These are phyloP conservation scores for Coemansia sp. DNA, from an alignment of 192 early-diverging fungal genomes.

Conservation along the genomic window DNA sequence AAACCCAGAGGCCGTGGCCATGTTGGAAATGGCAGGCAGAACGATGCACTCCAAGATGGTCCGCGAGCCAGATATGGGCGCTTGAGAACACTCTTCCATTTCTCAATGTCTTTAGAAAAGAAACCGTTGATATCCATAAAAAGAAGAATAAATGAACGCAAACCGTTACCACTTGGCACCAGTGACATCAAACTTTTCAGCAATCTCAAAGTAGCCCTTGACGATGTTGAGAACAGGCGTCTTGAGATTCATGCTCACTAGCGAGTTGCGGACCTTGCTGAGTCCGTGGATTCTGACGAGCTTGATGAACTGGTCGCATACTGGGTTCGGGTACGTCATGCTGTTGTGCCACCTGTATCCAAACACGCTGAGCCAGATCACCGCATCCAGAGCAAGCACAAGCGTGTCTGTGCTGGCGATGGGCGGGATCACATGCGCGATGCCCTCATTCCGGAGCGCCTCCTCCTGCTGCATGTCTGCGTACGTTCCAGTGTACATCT, in stretches of 20 bases:
- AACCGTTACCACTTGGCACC: slow-evolving; percentile 65
- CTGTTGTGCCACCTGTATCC: slow-evolving; percentile 92
- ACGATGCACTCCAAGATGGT: slow-evolving; percentile 64
- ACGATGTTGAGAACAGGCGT: slow-evolving; percentile 76
- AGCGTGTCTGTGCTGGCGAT: slow-evolving; percentile 62
- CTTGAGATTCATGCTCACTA: slow-evolving; percentile 88
- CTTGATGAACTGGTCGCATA: slow-evolving; percentile 82
- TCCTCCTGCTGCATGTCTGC: slow-evolving; percentile 66
- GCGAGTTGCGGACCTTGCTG: slow-evolving; percentile 88
- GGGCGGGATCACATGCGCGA: slow-evolving; percentile 12
- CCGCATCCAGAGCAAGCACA: slow-evolving; percentile 75
- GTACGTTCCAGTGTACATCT: slow-evolving; percentile 64
- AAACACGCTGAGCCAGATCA: slow-evolving; percentile 81
- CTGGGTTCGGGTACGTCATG: slow-evolving; percentile 87
- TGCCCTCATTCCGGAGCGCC: slow-evolving; percentile 27
- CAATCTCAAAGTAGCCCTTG: slow-evolving; percentile 68
- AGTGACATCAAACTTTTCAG: slow-evolving; percentile 72
- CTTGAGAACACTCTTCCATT: neutral
- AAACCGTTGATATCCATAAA: neutral
- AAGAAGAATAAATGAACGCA: neutral
- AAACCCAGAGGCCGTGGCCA: slow-evolving; percentile 66
- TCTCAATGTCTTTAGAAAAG: neutral
- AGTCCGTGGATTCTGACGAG: slow-evolving; percentile 86
- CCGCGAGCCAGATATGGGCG: slow-evolving; percentile 4
- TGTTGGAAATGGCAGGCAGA: slow-evolving; percentile 73